Evolutionary conservation across 441 rosid genomes (phyloP), one percentile per base, ranked within the genome.

Genomic region (Viola pubescens): DNA sequence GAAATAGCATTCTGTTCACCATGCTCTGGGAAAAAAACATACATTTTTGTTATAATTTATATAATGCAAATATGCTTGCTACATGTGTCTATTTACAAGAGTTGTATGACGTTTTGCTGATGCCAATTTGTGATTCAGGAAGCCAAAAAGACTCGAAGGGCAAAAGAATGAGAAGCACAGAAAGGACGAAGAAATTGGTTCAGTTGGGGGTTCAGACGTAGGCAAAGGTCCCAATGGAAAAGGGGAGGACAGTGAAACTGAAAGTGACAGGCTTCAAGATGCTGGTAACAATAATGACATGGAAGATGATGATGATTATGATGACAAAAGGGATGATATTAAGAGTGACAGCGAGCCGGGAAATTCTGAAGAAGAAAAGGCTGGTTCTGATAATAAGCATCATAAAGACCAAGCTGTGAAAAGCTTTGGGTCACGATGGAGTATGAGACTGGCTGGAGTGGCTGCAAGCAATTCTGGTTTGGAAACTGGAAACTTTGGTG

Each of bases 361-460:
- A 40, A 49, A 57, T 60, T 73, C 65, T 45, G 72, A 57, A 3
- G 59, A 67, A 42, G 70, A 58, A 60, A 48, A 55, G 46, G 63
- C 61, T 37, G 54, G 48, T 62, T 46, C 38, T 58, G 60, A 54
- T 8, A 41, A 52, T 6, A 66, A 12, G 44, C 68, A 71, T 10
- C 53, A 52, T 6, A 66, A 12, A 47, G 68, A 71, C n/a, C 53
- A 43, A 42, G 66, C 44, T 58, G 59, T 47, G 58, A 71, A 61
- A 58, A 64, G 68, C 2, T 16, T 42, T 56, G 75, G 78, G 61
- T 60, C 64, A 0, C 56, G 68, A 49, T 41, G 77, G 75, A 81
- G 75, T 58, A 58, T 54, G 60, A 75, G 81, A 63, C 63, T 75
- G 60, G 75, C 81, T 43, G 77, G 77, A 61, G 67, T 26, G 34